These are phyloP conservation scores for Hagleromyces aurorensis DNA, from an alignment of 805 yeast species.

Conservation along the genomic window DNA sequence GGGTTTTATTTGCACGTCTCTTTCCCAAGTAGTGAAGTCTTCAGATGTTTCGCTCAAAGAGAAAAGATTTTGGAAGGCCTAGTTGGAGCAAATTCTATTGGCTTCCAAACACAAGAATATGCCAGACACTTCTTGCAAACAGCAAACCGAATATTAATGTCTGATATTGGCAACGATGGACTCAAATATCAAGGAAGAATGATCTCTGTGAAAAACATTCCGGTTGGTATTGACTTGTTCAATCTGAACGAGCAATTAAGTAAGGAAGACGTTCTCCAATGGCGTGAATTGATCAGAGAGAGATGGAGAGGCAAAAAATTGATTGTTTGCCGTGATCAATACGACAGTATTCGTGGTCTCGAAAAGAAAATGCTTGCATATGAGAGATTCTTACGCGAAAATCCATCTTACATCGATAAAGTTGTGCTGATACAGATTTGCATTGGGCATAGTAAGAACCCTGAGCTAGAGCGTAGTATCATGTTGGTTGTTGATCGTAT, in stretches of 20 bases:
- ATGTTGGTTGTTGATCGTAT: conserved; percentile 77
- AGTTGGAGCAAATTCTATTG: conserved; percentile 79
- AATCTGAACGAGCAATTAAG: conserved; percentile 41
- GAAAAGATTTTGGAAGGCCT: conserved; percentile 68
- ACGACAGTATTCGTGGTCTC: conserved; percentile 81
- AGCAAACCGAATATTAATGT: conserved; percentile 71
- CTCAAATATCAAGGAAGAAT: conserved; percentile 53
- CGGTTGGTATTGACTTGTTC: conserved; percentile 74
- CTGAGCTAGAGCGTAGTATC: conserved; percentile 64
- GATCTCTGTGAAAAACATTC: conserved; percentile 48
- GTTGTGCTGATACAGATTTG: conserved; percentile 82
- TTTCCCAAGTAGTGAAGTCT: conserved; percentile 92
- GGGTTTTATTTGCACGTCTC: conserved; percentile 91
- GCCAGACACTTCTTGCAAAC: conserved; percentile 92
- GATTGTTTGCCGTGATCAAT: conserved; percentile 81
- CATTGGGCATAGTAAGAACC: conserved; percentile 48
- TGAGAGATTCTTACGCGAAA: conserved; percentile 61
- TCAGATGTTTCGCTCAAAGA: conserved; percentile 87
- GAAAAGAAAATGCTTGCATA: conserved; percentile 83
- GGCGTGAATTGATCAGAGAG: conserved; percentile 65
- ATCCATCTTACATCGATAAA: conserved; percentile 62
- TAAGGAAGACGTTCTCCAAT: conserved; percentile 46
- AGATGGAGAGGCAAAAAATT: conserved; percentile 67
- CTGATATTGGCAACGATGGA: conserved; percentile 62
- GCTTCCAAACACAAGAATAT: conserved; percentile 89